A percentile compares a stretch with the other conserved stretches of the same genome.
These are phyloP conservation scores for Sclerotinia subarctica DNA, from an alignment of 2,329 filamentous ascomycete genomes.

Conservation along the genomic window DNA sequence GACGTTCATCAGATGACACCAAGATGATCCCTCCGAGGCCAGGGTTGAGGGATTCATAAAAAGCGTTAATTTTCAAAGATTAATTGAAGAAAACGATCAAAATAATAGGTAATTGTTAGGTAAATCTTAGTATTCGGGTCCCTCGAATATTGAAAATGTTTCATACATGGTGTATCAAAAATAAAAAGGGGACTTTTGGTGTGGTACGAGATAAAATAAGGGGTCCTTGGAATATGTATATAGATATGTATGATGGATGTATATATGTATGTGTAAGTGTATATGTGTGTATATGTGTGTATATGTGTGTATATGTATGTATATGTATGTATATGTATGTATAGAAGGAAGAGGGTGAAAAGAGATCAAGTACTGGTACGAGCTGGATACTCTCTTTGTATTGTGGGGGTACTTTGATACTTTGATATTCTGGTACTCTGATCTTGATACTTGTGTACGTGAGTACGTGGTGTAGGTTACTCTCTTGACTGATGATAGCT, in stretches of 20 bases:
- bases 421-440: neutral
- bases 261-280: neutral
- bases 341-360: neutral
- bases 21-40: conserved; percentile 9
- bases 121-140: conserved; percentile 13
- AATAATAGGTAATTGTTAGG: no score
- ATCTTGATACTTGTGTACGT: neutral
- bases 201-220: neutral
- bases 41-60: conserved; percentile 1
- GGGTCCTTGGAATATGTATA: neutral
- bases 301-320: neutral
- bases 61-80: neutral
- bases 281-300: no score
- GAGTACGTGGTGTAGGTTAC: neutral
- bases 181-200: neutral
- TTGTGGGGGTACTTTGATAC: neutral
- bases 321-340: neutral
- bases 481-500: neutral
- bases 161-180: neutral
- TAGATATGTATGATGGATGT: neutral
- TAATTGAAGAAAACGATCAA: neutral
- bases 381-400: neutral
- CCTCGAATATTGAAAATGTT: neutral
- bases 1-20: conserved; percentile 17
- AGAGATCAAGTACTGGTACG: neutral